phyloP scores from a whole-genome alignment of 148 eudicot genomes.

The Fagopyrum homotropicum region DNA sequence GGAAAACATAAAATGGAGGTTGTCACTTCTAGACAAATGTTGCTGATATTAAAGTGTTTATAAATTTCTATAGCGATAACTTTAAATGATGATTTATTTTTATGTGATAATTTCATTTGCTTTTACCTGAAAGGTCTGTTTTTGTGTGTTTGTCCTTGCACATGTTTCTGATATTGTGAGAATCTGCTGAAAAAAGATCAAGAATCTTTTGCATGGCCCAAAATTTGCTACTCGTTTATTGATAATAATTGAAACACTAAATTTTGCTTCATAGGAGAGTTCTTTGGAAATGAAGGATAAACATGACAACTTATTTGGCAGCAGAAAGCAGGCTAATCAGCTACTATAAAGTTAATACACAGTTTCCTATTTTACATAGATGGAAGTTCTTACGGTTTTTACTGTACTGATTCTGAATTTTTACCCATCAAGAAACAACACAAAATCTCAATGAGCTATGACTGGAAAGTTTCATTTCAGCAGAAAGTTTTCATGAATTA shows the following conservation, averaged over 20 bases:
- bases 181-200: neutral
- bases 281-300: neutral
- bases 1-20: conserved; percentile 97
- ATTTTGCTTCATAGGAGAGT: neutral
- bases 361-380: neutral
- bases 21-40: conserved; percentile 19
- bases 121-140: neutral
- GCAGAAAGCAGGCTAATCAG: neutral
- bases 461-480: neutral
- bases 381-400: neutral
- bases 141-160: neutral
- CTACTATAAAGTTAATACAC: neutral
- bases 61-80: neutral
- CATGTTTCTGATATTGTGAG: neutral
- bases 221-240: neutral
- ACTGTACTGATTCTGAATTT: neutral
- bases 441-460: neutral
- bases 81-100: neutral
- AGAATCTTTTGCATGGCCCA: neutral
- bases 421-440: neutral
- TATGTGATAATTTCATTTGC: neutral
- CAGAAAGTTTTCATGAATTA: neutral
- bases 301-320: neutral
- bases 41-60: neutral
- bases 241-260: neutral